Conservation (phyloP, 75 land plant genomes). For the Sequoiadendron giganteum region DNA sequence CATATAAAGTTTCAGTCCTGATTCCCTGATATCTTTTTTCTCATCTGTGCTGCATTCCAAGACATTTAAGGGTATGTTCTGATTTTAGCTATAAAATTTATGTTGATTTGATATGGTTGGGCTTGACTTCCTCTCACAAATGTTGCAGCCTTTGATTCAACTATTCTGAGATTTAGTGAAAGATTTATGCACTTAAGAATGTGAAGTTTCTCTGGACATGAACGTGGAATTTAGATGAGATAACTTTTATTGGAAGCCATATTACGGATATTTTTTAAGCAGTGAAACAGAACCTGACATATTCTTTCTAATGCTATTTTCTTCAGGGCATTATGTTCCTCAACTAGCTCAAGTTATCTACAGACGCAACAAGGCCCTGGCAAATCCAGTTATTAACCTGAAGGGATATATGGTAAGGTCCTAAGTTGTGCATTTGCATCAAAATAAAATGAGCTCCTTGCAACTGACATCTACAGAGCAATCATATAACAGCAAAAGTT, state of each 20-base stretch:
- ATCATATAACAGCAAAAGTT: too few species aligned
- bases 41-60: neutral
- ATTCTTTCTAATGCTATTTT: neutral
- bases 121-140: neutral
- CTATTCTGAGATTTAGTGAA: neutral
- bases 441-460: neutral
- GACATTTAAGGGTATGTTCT: neutral
- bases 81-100: neutral
- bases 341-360: constrained; percentile 79
- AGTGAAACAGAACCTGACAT: neutral
- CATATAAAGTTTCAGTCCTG: too few species aligned
- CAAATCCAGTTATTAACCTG: constrained; percentile 53
- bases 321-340: constrained; percentile 77
- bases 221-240: neutral
- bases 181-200: neutral
- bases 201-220: neutral
- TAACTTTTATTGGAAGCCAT: neutral
- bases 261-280: neutral
- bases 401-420: constrained; percentile 84
- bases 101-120: neutral
- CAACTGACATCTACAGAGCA: too few species aligned
- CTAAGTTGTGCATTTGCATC: neutral
- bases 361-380: constrained; percentile 29
- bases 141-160: neutral
- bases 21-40: too few species aligned